Evolutionary conservation across 805 yeast species (phyloP).

Genomic region (Pichia exigua): DNA sequence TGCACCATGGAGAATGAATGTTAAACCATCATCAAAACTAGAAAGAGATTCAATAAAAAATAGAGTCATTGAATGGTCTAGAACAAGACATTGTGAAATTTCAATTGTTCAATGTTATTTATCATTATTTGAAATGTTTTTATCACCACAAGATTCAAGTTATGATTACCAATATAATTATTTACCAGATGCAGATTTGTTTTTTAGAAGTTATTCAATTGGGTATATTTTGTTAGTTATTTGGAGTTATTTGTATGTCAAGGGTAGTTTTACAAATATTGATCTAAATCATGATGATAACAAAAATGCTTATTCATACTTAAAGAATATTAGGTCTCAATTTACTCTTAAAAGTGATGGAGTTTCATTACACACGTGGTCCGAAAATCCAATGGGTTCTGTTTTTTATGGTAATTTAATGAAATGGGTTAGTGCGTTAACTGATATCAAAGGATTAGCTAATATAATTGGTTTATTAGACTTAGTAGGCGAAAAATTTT

Average conservation of each 20-base stretch:
- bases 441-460: conserved; percentile 35
- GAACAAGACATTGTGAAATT: conserved; percentile 39
- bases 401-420: conserved; percentile 36
- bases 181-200: conserved; percentile 45
- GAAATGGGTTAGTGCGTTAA: conserved; percentile 34
- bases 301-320: conserved; percentile 44
- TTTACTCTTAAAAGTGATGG: conserved; percentile 30
- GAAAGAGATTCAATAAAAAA: conserved; percentile 39
- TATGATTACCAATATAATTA: conserved; percentile 38
- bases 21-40: conserved; percentile 44
- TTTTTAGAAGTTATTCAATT: conserved; percentile 36
- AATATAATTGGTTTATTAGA: conserved; percentile 49
- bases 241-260: conserved; percentile 45
- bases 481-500: conserved; percentile 34
- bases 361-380: conserved; percentile 26
- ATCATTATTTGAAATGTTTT: conserved; percentile 53
- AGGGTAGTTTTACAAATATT: conserved; percentile 35
- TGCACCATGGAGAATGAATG: conserved; percentile 74
- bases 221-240: conserved; percentile 36
- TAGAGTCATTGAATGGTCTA: conserved; percentile 47
- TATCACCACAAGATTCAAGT: conserved; percentile 41
- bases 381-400: conserved; percentile 27
- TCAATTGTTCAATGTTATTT: conserved; percentile 55
- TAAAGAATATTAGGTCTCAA: conserved; percentile 40
- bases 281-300: conserved; percentile 20